Conservation (phyloP, 148 eudicot genomes). For the Talinum fruticosum region DNA sequence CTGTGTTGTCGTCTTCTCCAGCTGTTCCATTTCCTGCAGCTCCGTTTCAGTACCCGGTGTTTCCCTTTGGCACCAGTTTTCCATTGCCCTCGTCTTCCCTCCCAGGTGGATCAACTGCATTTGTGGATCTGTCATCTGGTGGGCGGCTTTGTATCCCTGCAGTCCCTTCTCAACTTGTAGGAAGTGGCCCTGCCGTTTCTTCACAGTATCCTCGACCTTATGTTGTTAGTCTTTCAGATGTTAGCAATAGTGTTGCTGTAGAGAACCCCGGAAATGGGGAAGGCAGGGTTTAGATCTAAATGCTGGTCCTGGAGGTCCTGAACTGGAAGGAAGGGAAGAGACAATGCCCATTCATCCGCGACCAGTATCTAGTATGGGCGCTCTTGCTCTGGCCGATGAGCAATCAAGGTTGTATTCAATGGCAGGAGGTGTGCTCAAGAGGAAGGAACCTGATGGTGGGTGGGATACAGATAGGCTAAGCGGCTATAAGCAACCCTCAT, state of each 20-base stretch:
- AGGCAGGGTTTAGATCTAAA: conserved; percentile 78
- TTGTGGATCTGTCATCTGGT: conserved; percentile 43
- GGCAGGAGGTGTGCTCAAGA: conserved; percentile 56
- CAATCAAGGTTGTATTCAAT: conserved; percentile 48
- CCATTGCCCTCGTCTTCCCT: conserved; percentile 53
- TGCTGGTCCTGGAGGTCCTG: conserved; percentile 65
- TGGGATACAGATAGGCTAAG: conserved; percentile 53
- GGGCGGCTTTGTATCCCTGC: conserved; percentile 44
- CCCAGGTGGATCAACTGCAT: conserved; percentile 52
- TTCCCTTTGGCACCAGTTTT: conserved; percentile 66
- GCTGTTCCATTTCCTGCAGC: conserved; percentile 49
- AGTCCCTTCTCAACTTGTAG: conserved; percentile 62
- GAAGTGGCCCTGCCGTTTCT: conserved; percentile 51
- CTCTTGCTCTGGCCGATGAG: conserved; percentile 55
- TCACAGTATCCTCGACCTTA: conserved; percentile 63
- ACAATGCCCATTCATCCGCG: conserved; percentile 36
- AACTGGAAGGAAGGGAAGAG: conserved; percentile 59
- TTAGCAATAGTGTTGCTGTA: conserved; percentile 29
- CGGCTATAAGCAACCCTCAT: conserved; percentile 58
- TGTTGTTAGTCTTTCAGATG: conserved; percentile 51
- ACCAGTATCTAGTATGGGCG: conserved; percentile 42
- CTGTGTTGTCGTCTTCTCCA: conserved; percentile 79
- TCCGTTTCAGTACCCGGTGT: conserved; percentile 66
- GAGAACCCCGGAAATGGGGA: conserved; percentile 53
- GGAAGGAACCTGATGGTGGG: conserved; percentile 86